Percentiles rank a stretch among this genome's conserved stretches.
Evolutionary conservation across 176 grass and related monocot genomes (phyloP).

Genomic region (Alopecurus myosuroides): DNA sequence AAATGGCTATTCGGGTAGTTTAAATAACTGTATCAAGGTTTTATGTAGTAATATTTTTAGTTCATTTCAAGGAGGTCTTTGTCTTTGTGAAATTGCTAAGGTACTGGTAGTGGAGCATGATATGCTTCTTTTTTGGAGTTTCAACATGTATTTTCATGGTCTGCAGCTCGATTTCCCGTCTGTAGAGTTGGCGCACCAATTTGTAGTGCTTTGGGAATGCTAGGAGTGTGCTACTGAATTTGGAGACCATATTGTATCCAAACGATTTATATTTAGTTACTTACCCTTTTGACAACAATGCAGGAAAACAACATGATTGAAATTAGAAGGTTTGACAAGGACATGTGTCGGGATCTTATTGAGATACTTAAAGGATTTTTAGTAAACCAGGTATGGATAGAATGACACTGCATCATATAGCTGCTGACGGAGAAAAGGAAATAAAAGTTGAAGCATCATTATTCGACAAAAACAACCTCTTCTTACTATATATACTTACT

Average conservation of each 20-base stretch:
- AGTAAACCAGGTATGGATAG: slow-evolving; percentile 59
- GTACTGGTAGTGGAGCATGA: background rate
- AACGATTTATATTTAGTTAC: background rate
- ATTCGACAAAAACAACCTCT: no score
- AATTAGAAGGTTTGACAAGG: slow-evolving; percentile 69
- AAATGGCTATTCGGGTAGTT: background rate
- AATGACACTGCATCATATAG: background rate
- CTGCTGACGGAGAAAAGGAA: background rate
- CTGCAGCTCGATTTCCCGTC: background rate
- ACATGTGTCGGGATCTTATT: slow-evolving; percentile 59
- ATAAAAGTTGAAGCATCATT: background rate
- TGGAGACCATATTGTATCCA: background rate
- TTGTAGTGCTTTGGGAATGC: background rate
- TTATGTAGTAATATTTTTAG: background rate
- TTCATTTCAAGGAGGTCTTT: background rate
- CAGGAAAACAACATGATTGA: slow-evolving; percentile 87
- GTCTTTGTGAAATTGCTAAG: background rate
- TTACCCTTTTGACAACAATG: slow-evolving; percentile 14
- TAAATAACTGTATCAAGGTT: background rate
- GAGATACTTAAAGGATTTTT: slow-evolving; percentile 89
- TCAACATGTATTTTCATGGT: background rate
- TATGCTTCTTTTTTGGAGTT: background rate
- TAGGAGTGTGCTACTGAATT: background rate
- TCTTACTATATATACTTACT: no score
- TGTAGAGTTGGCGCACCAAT: background rate